Evolutionary conservation across 2,329 filamentous ascomycete species (phyloP).

Genomic region (Nemania sp.): DNA sequence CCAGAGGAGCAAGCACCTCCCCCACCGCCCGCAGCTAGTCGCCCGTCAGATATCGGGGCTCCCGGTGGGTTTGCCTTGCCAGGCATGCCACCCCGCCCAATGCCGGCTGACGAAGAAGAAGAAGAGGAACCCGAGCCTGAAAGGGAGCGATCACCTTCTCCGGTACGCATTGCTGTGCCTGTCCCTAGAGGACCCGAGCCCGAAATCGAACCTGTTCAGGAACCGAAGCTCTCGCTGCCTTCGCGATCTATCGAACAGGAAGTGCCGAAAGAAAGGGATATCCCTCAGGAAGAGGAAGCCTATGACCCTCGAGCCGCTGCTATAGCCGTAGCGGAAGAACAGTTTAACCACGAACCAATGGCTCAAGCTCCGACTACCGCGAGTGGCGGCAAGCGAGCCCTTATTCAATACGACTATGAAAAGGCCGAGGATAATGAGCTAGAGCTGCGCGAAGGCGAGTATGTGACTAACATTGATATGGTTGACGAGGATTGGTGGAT

Average conservation of each 20-base stretch:
- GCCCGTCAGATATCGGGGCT: conserved; percentile 61
- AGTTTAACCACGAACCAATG: conserved; percentile 56
- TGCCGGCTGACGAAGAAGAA: conserved; percentile 67
- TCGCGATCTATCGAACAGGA: conserved; percentile 71
- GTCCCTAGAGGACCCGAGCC: conserved; percentile 73
- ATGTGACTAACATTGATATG: conserved; percentile 93
- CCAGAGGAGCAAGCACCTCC: conserved; percentile 67
- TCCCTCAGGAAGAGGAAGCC: conserved; percentile 72
- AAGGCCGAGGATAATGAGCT: conserved; percentile 98
- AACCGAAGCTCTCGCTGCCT: conserved; percentile 71
- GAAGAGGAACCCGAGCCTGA: conserved; percentile 60
- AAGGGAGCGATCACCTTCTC: conserved; percentile 72
- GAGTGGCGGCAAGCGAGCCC: conserved; percentile 74
- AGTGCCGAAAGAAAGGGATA: conserved; percentile 72
- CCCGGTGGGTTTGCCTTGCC: conserved; percentile 83
- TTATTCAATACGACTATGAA: conserved; percentile 95
- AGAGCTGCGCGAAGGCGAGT: conserved; percentile 87
- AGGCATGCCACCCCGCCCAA: conserved; percentile 74
- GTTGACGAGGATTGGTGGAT: conserved; percentile 99
- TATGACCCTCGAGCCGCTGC: conserved; percentile 72
- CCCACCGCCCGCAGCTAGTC: conserved; percentile 72
- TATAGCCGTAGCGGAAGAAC: conserved; percentile 64
- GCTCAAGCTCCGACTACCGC: conserved; percentile 53
- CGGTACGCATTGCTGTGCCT: conserved; percentile 87
- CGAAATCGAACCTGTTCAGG: conserved; percentile 62